phyloP scores from a whole-genome alignment of 2,329 filamentous ascomycete genomes.

The Erysiphe pulchra region DNA sequence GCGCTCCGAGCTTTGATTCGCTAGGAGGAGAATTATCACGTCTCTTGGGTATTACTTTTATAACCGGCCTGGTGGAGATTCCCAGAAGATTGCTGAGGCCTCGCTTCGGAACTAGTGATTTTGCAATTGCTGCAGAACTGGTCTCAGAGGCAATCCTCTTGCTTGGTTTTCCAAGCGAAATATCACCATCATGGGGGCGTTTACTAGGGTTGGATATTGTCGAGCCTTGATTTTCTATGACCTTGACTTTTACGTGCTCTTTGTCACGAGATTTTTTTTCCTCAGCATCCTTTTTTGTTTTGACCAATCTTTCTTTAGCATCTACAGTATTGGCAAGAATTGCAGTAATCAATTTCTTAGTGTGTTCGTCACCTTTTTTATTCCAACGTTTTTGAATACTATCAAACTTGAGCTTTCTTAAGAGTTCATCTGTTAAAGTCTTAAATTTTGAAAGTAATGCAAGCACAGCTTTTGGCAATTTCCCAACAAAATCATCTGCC shows the following conservation, averaged over 20 bases:
- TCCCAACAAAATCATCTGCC: conserved; percentile 24
- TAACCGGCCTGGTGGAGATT: conserved; percentile 9
- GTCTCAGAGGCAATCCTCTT: conserved; percentile 13
- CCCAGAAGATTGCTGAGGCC: conserved; percentile 9
- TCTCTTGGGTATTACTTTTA: conserved; percentile 12
- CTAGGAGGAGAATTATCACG: conserved; percentile 11
- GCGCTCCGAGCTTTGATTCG: conserved; percentile 12
- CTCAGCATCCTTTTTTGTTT: conserved; percentile 18
- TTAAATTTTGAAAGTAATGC: conserved; percentile 34
- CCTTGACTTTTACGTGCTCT: conserved; percentile 7
- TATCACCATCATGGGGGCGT: conserved; percentile 12
- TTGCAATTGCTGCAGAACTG: conserved; percentile 7
- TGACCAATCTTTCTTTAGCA: conserved; percentile 13
- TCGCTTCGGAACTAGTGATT: conserved; percentile 8
- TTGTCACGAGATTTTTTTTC: conserved; percentile 9
- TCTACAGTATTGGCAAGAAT: conserved; percentile 20
- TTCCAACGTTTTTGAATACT: conserved; percentile 35
- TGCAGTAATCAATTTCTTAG: conserved; percentile 32
- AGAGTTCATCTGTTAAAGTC: conserved; percentile 28
- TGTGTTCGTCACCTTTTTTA: conserved; percentile 36
- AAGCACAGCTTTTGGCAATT: conserved; percentile 28
- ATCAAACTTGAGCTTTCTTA: conserved; percentile 39
- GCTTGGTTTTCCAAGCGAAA: conserved; percentile 9
- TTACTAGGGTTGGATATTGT: conserved; percentile 7
- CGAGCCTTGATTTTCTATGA: conserved; percentile 4